Evolutionary conservation across 2,329 filamentous ascomycete species (phyloP), one percentile per base, ranked within the genome.

Genomic region (Apiospora sp.): DNA sequence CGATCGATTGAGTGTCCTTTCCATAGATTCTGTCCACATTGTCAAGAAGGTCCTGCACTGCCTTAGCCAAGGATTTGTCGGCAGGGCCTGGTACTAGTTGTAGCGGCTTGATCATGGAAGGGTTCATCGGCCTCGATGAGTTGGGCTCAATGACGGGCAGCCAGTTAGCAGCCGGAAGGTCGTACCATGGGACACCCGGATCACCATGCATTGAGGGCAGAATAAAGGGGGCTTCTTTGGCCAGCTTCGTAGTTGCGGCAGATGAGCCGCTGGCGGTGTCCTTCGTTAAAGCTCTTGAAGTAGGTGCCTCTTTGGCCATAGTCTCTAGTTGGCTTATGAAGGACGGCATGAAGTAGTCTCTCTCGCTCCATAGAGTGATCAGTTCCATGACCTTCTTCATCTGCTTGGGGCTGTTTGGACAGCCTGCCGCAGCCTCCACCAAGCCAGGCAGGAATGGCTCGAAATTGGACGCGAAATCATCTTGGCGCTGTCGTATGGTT

Each of bases 171-270:
- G 94, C 94, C 0, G 94, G 94, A 0, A 97, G 85, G 75, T 97
- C 94, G 82, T 95, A 93, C 89, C 92, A 97, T 0, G 92, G 91
- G 4, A 88, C 90, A 0, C 89, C 88, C 1, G 87, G 83, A 79
- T 97, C 93, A 54, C 95, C 95, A 80, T 97, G 95, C 72, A 88
- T 89, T 1, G 92, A 86, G 27, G 95, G 95, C 81, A 97, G 88
- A 41, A 92, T 82, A 78, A 90, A 96, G 0, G 93, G 92, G 0
- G 84, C 84, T 73, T 92, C 86, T 76, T 89, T 92, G 22, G 87
- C 83, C 7, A 84, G 79, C 74, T 84, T 85, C 49, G 75, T 78
- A 12, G 75, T 71, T 22, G 76, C 67, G 46, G 71, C 71, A 67
- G 73, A 79, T 75, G 75, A 75, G 27, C 79, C 76, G n/a, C 78